A percentile compares a stretch with the other conserved stretches of the same genome.
Evolutionary conservation across 192 early-diverging fungal genomes (phyloP).

Genomic region (Coemansia reversa): DNA sequence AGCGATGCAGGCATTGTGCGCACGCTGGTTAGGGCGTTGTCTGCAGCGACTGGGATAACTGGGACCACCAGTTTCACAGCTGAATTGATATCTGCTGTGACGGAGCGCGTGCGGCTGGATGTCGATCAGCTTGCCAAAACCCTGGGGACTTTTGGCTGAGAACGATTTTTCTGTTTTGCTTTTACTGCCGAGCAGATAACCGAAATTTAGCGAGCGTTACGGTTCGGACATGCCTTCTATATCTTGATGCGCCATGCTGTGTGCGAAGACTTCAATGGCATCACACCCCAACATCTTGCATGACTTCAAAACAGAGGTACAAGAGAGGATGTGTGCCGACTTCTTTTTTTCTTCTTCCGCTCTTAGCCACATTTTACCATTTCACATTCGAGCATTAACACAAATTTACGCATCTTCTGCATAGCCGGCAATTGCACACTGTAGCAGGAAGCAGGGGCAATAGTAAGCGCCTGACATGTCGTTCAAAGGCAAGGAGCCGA

Average conservation of each 20-base stretch:
- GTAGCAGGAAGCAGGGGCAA: neutral
- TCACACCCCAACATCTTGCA: neutral
- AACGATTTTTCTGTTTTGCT: neutral
- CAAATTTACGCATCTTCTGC: neutral
- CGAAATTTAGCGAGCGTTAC: neutral
- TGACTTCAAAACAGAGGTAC: neutral
- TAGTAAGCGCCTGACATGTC: neutral
- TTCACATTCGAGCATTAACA: neutral
- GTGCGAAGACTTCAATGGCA: neutral
- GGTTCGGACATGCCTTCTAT: neutral
- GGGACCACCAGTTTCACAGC: neutral
- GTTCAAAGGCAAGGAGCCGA: conserved; percentile 29
- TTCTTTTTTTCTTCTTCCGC: neutral
- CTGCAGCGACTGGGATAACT: conserved; percentile 2
- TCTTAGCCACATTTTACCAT: neutral
- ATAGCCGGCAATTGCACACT: neutral
- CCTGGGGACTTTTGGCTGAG: conserved; percentile 1
- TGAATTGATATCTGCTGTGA: conserved; percentile 7
- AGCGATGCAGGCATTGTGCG: conserved; percentile 16
- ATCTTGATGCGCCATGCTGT: neutral
- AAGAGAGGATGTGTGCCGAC: no score
- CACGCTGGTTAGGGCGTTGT: conserved; percentile 17
- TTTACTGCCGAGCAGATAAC: neutral
- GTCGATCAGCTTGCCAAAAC: conserved; percentile 15
- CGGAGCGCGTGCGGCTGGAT: conserved; percentile 26